Evolutionary conservation across 305 asterid species (phyloP), one percentile per base, ranked within the genome.

Genomic region (Fraxinus paxiana): DNA sequence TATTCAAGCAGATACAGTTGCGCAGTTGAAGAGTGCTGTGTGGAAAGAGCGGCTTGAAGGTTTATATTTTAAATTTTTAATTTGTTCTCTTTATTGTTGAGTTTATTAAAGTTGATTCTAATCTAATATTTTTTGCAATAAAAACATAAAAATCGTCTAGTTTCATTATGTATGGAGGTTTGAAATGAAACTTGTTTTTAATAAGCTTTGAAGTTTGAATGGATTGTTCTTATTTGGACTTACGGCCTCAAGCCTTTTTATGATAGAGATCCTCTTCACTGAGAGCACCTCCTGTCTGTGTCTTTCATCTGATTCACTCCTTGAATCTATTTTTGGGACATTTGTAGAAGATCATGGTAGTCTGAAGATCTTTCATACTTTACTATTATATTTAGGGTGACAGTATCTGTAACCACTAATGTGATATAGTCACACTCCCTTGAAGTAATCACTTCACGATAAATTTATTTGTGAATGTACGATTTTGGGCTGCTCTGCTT

Each of bases 21-120:
- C 91, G 76, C 98, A 87, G 86, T 84, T 96, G 84, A 96, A 93
- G 87, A 94, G 98, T 87, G 87, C 97, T 79, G 96, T 90, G 74
- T 96, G 99, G 99, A 96, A 96, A 91, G 99, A 96, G 90, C 89
- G 99, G 81, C 98, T 94, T 73, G 99, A 94, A 94, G 99, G 99
- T 96, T 84, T 83, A 26, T 78, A 74, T 81, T 70, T 74, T 78
- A 10, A 34, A 77, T 79, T 69, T 70, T 74, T 73, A 10, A 41
- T 79, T 82, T 69, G 12, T 13, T 70, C 22, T 70, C 38, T 30
- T 31, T 26, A 28, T 2, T 70, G 46, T 69, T 30, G 41, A 70
- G 75, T 31, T 70, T n/a, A 6, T 70, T 70, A 28, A 15, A 31
- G 1, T 70, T 2, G 75, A 70, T 70, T 70, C 75, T 31, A 31